phyloP scores from a whole-genome alignment of 768 basidiomycete species.

The Trichaptum fuscoviolaceum region DNA sequence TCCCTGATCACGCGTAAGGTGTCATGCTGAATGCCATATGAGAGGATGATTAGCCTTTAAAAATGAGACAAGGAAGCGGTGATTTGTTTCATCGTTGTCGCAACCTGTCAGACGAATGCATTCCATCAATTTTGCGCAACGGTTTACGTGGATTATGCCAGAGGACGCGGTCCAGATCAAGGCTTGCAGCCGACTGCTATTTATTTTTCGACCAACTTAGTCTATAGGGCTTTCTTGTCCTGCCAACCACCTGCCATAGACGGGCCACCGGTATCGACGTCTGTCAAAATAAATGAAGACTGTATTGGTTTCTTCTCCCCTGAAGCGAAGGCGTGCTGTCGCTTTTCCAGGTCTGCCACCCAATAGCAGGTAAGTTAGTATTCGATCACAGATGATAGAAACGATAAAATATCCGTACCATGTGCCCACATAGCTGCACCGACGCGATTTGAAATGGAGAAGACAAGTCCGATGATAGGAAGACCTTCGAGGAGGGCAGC shows the following conservation, averaged over 20 bases:
- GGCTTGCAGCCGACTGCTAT: no score
- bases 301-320: constrained; percentile 27
- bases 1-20: no score
- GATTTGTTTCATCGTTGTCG: background rate
- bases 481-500: constrained; percentile 78
- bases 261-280: background rate
- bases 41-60: background rate
- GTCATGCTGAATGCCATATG: background rate
- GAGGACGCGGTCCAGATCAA: no score
- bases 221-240: background rate
- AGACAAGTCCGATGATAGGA: constrained; percentile 76
- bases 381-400: background rate
- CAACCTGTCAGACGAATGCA: background rate
- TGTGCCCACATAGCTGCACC: constrained; percentile 96
- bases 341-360: constrained; percentile 35
- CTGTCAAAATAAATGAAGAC: constrained; percentile 5
- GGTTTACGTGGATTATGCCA: background rate
- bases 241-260: constrained; percentile 8
- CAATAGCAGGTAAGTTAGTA: constrained; percentile 14
- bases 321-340: constrained; percentile 33
- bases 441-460: constrained; percentile 81
- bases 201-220: background rate
- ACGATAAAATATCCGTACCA: constrained; percentile 35
- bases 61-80: background rate
- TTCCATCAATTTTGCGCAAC: background rate